These are phyloP conservation scores for Iris macrosiphon DNA, from an alignment of 106 monocot genomes.

Conservation along the genomic window DNA sequence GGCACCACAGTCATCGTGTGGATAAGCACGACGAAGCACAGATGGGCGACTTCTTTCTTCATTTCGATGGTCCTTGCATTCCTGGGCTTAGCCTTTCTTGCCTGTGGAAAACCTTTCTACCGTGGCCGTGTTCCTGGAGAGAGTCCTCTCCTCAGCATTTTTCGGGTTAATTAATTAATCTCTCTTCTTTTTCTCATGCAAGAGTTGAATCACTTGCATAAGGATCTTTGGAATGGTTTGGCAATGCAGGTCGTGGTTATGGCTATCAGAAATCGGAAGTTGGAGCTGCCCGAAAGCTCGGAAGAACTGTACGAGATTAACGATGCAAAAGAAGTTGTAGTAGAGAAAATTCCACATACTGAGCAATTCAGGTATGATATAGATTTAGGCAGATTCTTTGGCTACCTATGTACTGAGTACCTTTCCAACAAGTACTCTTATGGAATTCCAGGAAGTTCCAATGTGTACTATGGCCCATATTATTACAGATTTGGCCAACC, in stretches of 20 bases:
- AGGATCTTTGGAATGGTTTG: background rate
- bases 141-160: constrained; percentile 5
- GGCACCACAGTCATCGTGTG: constrained; percentile 37
- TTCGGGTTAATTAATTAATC: too few species aligned
- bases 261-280: constrained; percentile 15
- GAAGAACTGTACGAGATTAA: constrained; percentile 21
- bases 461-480: too few species aligned
- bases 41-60: constrained; percentile 25
- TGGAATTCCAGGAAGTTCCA: too few species aligned
- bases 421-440: background rate
- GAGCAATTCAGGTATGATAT: constrained; percentile 19
- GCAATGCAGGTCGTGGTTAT: constrained; percentile 18
- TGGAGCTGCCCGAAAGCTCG: background rate
- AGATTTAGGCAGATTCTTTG: too few species aligned
- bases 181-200: background rate
- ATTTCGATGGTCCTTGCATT: constrained; percentile 1
- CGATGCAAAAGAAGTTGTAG: background rate
- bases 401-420: too few species aligned
- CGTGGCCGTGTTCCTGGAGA: constrained; percentile 12
- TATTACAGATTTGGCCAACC: too few species aligned
- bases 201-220: background rate
- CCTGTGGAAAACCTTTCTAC: constrained; percentile 18
- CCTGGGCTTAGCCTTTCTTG: background rate
- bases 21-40: constrained; percentile 20
- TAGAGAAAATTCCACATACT: constrained; percentile 17